phyloP scores from a whole-genome alignment of 2,329 filamentous ascomycete genomes.

The Microcyclosporella mali region DNA sequence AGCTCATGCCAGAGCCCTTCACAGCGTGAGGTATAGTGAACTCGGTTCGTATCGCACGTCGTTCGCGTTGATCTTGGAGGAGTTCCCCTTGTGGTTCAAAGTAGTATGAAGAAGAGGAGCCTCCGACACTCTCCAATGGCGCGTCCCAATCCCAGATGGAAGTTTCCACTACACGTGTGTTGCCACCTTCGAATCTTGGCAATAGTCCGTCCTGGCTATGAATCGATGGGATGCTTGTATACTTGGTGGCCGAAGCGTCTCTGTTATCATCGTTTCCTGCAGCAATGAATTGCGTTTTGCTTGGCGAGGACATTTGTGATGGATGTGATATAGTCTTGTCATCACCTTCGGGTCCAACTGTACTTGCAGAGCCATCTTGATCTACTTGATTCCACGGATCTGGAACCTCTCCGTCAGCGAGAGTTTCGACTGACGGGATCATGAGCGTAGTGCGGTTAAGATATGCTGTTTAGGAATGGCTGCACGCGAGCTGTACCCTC shows the following conservation, averaged over 20 bases:
- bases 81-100: slow-evolving; percentile 44
- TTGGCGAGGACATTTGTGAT: slow-evolving; percentile 2
- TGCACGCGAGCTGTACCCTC: slow-evolving; percentile 1
- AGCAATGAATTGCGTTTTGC: neutral
- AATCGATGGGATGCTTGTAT: neutral
- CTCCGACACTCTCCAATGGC: slow-evolving; percentile 29
- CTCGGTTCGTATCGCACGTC: slow-evolving; percentile 26
- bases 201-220: slow-evolving; percentile 5
- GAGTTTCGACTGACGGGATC: neutral
- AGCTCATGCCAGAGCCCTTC: slow-evolving; percentile 3
- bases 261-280: slow-evolving; percentile 1
- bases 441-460: slow-evolving; percentile 2
- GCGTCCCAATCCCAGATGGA: slow-evolving; percentile 36
- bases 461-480: slow-evolving; percentile 3
- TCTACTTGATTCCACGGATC: slow-evolving; percentile 1
- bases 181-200: slow-evolving; percentile 7
- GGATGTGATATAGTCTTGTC: neutral
- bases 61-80: slow-evolving; percentile 33
- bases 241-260: slow-evolving; percentile 1
- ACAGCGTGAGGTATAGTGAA: slow-evolving; percentile 34
- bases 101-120: slow-evolving; percentile 19
- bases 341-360: neutral
- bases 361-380: slow-evolving; percentile 4
- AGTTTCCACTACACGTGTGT: slow-evolving; percentile 9
- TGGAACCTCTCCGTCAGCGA: slow-evolving; percentile 5